These are phyloP conservation scores for Cyberlindnera nakhonratchasimensis DNA, from an alignment of 805 yeast genomes.

Conservation along the genomic window DNA sequence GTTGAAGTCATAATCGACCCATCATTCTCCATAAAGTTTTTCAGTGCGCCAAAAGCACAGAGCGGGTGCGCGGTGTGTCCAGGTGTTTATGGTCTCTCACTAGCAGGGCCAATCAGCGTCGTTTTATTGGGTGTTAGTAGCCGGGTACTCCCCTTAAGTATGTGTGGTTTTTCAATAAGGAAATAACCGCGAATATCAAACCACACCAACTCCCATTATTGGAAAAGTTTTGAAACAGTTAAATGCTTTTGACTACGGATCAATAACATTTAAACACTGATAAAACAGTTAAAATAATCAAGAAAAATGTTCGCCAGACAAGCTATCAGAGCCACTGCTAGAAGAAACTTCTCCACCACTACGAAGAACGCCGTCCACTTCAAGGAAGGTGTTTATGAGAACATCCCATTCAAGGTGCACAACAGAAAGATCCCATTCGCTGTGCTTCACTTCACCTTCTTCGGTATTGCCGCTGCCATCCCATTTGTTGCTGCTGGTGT, in stretches of 20 bases:
- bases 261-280: not conserved
- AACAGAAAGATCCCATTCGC: conserved; percentile 88
- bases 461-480: conserved; percentile 64
- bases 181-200: conserved; percentile 2
- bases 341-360: conserved; percentile 46
- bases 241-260: not conserved
- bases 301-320: conserved; percentile 24
- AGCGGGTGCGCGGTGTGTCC: too few species aligned
- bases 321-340: conserved; percentile 33
- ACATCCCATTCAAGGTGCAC: conserved; percentile 93
- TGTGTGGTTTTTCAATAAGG: not conserved
- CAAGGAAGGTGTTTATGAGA: conserved; percentile 83
- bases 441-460: conserved; percentile 75
- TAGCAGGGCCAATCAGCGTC: conserved; percentile 22
- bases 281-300: not conserved
- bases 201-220: not conserved
- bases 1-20: too few species aligned
- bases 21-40: too few species aligned
- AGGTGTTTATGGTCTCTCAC: too few species aligned
- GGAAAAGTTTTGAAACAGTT: conserved; percentile 1
- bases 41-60: too few species aligned
- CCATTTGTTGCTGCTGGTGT: conserved; percentile 79
- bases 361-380: conserved; percentile 45
- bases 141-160: conserved; percentile 12
- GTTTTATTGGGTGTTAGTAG: not conserved